Evolutionary conservation across 2,329 filamentous ascomycete species (phyloP), one percentile per base, ranked within the genome.

Genomic region (Colletotrichum sp.): DNA sequence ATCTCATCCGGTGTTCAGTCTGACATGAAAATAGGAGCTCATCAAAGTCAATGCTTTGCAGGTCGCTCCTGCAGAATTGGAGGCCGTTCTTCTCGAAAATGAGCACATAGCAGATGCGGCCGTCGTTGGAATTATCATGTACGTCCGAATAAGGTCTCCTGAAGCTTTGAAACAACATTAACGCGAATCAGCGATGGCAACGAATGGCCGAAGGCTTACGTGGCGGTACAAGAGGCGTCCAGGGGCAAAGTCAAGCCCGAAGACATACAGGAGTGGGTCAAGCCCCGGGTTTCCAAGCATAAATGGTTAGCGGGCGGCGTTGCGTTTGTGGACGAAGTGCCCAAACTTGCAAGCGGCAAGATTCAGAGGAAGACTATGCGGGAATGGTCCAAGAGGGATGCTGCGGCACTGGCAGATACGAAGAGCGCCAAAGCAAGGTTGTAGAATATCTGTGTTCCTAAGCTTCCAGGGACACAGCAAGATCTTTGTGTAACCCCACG

Each of bases 31-130:
- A 18, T 73, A 90, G 87, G 90, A 92, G 80, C 84, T 92, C 68
- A 92, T 88, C 88, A 88, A 92, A 86, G 86, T 91, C 72, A 92
- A 91, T 77, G 90, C 89, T 1, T 82, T 91, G 7, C 90, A 92
- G 80, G 91, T 93, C 6, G 90, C 91, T 1, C 91, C 91, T 0
- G 91, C 91, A 2, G 91, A 93, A 77, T 84, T 90, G 1, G 89
- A 91, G 81, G 87, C 87, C 1, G 86, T 88, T 0, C 83, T 92
- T 0, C 82, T 91, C 1, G 87, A 90, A 76, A 87, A 89, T 63
- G 84, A 88, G n/a, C 83, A 88, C 44, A 80, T 92, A 18, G 88
- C 88, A 5, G 90, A 92, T 78, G 90, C 89, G 9, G 90, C 89
- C 7, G 89, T 88, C 1, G 89, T 91, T 3, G 90, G 90, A 24